phyloP scores from a whole-genome alignment of 1,139 yeast species.

The Pichia kudriavzevii region DNA sequence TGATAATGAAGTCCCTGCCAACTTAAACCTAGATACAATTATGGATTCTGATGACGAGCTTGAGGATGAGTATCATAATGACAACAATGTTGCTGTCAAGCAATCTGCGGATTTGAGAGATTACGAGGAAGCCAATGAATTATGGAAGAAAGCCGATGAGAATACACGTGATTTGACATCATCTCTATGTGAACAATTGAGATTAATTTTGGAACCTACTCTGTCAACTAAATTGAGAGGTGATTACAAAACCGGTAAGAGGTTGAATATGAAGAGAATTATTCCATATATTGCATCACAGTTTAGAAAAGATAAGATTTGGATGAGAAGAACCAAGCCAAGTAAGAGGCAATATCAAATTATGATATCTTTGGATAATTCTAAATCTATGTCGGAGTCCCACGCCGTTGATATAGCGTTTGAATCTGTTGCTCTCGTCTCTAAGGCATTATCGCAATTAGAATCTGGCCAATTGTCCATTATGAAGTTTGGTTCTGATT shows the following conservation, averaged over 20 bases:
- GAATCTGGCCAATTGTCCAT: constrained; percentile 92
- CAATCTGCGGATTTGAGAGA: constrained; percentile 20
- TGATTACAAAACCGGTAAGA: constrained; percentile 94
- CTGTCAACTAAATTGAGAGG: constrained; percentile 89
- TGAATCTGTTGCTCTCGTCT: constrained; percentile 88
- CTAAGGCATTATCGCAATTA: constrained; percentile 86
- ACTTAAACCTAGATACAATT: constrained; percentile 24
- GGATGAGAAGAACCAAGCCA: constrained; percentile 97
- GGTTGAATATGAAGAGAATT: constrained; percentile 94
- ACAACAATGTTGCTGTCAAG: constrained; percentile 24
- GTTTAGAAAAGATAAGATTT: constrained; percentile 94
- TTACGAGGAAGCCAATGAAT: constrained; percentile 59
- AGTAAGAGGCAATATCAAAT: constrained; percentile 95
- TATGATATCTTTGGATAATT: constrained; percentile 96
- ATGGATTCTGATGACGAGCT: constrained; percentile 31
- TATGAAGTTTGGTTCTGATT: constrained; percentile 82
- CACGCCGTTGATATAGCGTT: constrained; percentile 85
- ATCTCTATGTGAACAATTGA: constrained; percentile 82
- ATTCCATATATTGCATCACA: constrained; percentile 97
- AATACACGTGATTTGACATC: constrained; percentile 84
- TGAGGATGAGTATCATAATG: constrained; percentile 28
- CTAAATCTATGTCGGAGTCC: constrained; percentile 95
- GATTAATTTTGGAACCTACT: constrained; percentile 92
- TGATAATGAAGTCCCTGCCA: constrained; percentile 21
- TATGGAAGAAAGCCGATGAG: constrained; percentile 79